Evolutionary conservation across 441 rosid genomes (phyloP), one percentile per base, ranked within the genome.

Genomic region (Sinapis alba): DNA sequence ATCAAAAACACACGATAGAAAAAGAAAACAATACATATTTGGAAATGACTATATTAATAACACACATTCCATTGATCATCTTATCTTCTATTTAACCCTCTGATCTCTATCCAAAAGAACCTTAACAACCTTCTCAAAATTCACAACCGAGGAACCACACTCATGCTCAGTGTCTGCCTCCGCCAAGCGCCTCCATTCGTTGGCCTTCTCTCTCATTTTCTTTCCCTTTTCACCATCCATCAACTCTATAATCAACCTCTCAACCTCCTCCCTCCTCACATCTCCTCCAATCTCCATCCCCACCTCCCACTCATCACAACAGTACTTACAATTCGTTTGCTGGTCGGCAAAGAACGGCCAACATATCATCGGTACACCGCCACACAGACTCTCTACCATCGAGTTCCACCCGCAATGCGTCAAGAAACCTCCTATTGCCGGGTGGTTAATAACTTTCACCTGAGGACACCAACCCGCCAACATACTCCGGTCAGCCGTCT

Each of bases 401-500:
- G 87, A 86, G 58, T 86, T 84, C 87, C 87, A 84, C 0, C 89
- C 87, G n/a, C 53, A 47, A 18, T 86, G 89, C 1, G 89, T 86
- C 15, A 80, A 63, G 34, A 85, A 84, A 3, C 83, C 87, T 16
- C 80, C 86, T 0, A 84, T 15, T 0, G 83, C 61, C 0, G 84
- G 84, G 65, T 84, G 89, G 43, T 58, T 74, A 0, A 84, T 65
- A 13, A 86, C 84, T 36, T 78, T 61, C 27, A 80, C 81, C 9
- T 86, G 89, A 2, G 84, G 79, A 68, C 89, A 86, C 89, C 86
- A 86, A 36, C 78, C 71, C 10, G 76, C 66, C 47, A 82, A 0
- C 43, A 77, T 26, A 0, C 85, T 72, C 47, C 83, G 60, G 12
- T 79, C 73, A 21, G 21, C 79, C 2, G 81, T 79, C 71, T 68